Percentiles rank a stretch among this genome's conserved stretches.
phyloP scores from a whole-genome alignment of 1,284 basidiomycete genomes.

The Stereum hirsutum region DNA sequence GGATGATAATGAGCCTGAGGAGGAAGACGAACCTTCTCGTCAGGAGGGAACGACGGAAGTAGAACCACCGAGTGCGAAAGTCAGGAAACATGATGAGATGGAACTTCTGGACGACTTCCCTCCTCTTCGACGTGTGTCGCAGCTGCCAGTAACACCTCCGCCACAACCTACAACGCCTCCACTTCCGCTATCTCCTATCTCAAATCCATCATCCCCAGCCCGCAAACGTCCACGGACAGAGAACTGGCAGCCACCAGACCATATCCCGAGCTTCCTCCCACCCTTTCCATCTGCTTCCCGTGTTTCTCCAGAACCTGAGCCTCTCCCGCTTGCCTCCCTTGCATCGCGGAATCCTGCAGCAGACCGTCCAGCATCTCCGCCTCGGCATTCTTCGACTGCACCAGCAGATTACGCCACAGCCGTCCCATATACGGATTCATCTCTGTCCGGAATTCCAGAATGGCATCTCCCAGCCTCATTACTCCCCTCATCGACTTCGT shows the following conservation, averaged over 20 bases:
- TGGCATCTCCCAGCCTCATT: conserved; percentile 51
- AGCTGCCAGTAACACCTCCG: conserved; percentile 20
- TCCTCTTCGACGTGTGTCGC: conserved; percentile 5
- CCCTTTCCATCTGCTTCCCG: conserved; percentile 51
- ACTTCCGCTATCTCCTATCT: conserved; percentile 47
- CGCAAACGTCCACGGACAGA: conserved; percentile 46
- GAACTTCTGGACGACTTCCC: not conserved
- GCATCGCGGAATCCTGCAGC: conserved; percentile 15
- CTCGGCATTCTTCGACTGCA: conserved; percentile 33
- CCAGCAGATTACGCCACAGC: conserved; percentile 57
- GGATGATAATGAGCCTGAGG: conserved; percentile 19
- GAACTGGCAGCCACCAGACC: conserved; percentile 48
- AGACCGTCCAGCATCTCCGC: conserved; percentile 20
- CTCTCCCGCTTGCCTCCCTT: conserved; percentile 20
- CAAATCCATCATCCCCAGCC: conserved; percentile 40
- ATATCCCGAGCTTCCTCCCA: conserved; percentile 58
- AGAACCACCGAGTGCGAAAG: no score
- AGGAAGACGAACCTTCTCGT: no score
- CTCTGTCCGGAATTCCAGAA: conserved; percentile 46
- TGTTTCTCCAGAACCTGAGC: conserved; percentile 17
- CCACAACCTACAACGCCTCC: conserved; percentile 30
- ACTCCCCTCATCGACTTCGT: conserved; percentile 11
- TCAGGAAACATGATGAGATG: no score
- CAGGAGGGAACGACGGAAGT: no score
- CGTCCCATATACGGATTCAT: conserved; percentile 61